These are phyloP conservation scores for Neurospora sp. DNA, from an alignment of 495 filamentous ascomycete genomes.

Conservation along the genomic window DNA sequence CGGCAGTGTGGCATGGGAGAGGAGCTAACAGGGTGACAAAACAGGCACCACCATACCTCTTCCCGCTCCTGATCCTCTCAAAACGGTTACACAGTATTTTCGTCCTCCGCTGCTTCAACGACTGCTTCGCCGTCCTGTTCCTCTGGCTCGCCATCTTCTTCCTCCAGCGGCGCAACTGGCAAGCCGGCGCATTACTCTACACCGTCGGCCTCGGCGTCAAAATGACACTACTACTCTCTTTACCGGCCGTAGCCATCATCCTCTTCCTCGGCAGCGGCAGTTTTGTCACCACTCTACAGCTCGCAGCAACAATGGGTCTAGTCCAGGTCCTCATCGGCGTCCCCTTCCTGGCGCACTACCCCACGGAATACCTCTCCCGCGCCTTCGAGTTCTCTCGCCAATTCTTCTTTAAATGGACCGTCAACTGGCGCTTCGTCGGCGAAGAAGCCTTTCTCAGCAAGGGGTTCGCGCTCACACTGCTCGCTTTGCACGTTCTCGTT, in stretches of 20 bases:
- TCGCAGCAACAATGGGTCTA: conserved; percentile 60
- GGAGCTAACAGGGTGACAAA: neutral
- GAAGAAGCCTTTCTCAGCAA: conserved; percentile 73
- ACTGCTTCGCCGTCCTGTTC: conserved; percentile 72
- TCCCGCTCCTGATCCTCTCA: conserved; percentile 78
- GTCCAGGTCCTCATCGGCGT: conserved; percentile 66
- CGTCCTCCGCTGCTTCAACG: conserved; percentile 88
- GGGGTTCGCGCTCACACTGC: conserved; percentile 56
- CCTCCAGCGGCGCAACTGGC: conserved; percentile 63
- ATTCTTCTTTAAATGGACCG: conserved; percentile 96
- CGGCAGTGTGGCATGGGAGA: neutral
- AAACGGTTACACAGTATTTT: conserved; percentile 93
- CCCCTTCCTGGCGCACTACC: conserved; percentile 62
- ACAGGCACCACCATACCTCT: conserved; percentile 77
- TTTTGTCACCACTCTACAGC: conserved; percentile 48
- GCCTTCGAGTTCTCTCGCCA: conserved; percentile 84
- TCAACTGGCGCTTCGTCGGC: conserved; percentile 91
- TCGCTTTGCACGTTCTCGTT: conserved; percentile 57
- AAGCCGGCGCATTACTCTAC: conserved; percentile 59
- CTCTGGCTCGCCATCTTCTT: conserved; percentile 72
- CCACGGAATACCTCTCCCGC: conserved; percentile 59
- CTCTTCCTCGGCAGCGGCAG: conserved; percentile 57
- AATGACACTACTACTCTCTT: conserved; percentile 77
- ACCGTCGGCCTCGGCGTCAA: conserved; percentile 77
- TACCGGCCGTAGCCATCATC: conserved; percentile 68